These are phyloP conservation scores for Saccharomycopsis fibuligera DNA, from an alignment of 805 yeast genomes.

Conservation along the genomic window DNA sequence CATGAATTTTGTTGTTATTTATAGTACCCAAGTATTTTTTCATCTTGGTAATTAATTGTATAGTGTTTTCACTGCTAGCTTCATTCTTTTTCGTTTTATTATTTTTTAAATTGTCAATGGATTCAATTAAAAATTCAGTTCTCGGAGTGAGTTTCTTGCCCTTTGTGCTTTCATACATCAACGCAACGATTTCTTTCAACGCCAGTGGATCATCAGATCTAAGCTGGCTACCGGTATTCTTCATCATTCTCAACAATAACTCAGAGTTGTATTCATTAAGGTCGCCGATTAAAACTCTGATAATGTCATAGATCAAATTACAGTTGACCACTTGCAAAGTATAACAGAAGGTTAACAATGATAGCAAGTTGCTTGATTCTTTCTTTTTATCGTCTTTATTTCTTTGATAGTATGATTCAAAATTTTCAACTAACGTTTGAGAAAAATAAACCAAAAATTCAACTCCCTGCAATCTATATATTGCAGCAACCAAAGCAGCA, in stretches of 20 bases:
- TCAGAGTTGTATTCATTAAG: conserved; percentile 74
- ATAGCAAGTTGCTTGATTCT: conserved; percentile 60
- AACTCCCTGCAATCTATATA: conserved; percentile 74
- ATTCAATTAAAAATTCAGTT: conserved; percentile 76
- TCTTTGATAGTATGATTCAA: conserved; percentile 39
- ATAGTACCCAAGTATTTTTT: conserved; percentile 58
- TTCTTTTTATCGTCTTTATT: conserved; percentile 32
- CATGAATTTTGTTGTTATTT: conserved; percentile 41
- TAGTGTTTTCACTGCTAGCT: conserved; percentile 37
- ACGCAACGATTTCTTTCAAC: conserved; percentile 66
- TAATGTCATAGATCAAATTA: conserved; percentile 69
- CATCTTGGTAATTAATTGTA: conserved; percentile 47
- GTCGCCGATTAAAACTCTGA: conserved; percentile 44
- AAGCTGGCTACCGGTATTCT: conserved; percentile 75
- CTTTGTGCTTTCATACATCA: conserved; percentile 43
- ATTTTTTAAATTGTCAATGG: conserved; percentile 78
- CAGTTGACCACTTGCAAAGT: conserved; percentile 72
- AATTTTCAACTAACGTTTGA: conserved; percentile 70
- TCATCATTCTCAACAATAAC: conserved; percentile 60
- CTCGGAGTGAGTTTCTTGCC: conserved; percentile 45
- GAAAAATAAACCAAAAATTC: conserved; percentile 86
- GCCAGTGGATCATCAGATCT: conserved; percentile 88
- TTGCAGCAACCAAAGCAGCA: conserved; percentile 67
- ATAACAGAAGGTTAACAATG: conserved; percentile 71
- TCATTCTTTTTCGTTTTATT: conserved; percentile 58